phyloP scores from a whole-genome alignment of 768 basidiomycete species.

The Cyclocybe cylindracea region DNA sequence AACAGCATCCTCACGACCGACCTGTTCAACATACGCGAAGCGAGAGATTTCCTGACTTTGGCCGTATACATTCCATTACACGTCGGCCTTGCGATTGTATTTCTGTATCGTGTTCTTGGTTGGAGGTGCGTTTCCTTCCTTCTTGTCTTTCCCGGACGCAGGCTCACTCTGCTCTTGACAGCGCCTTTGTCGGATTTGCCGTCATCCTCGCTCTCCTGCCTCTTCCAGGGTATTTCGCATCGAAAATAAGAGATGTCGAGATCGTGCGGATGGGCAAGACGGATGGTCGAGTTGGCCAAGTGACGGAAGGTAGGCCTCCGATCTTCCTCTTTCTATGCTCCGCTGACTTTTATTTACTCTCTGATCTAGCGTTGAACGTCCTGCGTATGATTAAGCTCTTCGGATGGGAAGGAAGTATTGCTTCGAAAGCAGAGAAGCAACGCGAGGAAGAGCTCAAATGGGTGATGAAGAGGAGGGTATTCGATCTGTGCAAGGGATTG shows the following conservation, averaged over 20 bases:
- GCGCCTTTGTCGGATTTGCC: constrained; percentile 58
- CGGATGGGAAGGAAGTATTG: constrained; percentile 64
- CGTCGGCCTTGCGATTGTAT: constrained; percentile 37
- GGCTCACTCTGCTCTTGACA: background rate
- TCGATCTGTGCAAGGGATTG: background rate
- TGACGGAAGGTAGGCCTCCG: constrained; percentile 52
- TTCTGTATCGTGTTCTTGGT: constrained; percentile 47
- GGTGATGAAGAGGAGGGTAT: constrained; percentile 10
- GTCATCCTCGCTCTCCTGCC: constrained; percentile 53
- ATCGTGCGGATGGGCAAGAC: constrained; percentile 49
- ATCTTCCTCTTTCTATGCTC: background rate
- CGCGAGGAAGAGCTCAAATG: constrained; percentile 63
- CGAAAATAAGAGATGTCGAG: constrained; percentile 49
- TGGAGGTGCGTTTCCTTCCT: constrained; percentile 36
- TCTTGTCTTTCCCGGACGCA: no score
- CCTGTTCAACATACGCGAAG: constrained; percentile 33
- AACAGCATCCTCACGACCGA: constrained; percentile 48
- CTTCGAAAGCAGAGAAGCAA: constrained; percentile 49
- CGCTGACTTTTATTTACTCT: constrained; percentile 11
- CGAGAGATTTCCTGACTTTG: constrained; percentile 17
- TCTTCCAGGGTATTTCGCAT: constrained; percentile 55
- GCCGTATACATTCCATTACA: constrained; percentile 37
- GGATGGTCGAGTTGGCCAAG: constrained; percentile 60
- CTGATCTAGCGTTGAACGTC: constrained; percentile 47
- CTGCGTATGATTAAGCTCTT: constrained; percentile 75